Evolutionary conservation across 2,329 filamentous ascomycete genomes (phyloP).

Genomic region (Colletotrichum sp.): DNA sequence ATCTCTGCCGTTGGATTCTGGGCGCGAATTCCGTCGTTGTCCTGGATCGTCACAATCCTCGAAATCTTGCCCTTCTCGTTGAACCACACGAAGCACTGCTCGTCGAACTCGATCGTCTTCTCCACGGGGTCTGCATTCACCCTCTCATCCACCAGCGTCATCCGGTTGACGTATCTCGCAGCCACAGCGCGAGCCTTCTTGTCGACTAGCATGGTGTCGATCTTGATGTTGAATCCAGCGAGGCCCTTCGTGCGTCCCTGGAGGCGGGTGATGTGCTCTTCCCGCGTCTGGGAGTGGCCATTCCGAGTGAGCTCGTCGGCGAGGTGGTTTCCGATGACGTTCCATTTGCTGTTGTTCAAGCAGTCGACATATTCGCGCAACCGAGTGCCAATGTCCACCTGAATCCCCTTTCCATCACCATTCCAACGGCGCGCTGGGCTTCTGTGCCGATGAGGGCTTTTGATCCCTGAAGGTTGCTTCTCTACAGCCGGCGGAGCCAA

Average conservation of each 20-base stretch:
- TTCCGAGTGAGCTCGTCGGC: conserved; percentile 9
- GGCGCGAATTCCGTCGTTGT: conserved; percentile 13
- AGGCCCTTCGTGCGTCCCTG: neutral
- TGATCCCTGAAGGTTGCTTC: neutral
- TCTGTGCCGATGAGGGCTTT: neutral
- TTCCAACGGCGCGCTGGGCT: conserved; percentile 1
- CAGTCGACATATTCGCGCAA: conserved; percentile 20
- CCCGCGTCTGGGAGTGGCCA: conserved; percentile 2
- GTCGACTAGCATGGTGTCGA: conserved; percentile 13
- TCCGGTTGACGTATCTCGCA: conserved; percentile 11
- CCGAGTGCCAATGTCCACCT: conserved; percentile 12
- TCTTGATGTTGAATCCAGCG: conserved; percentile 4
- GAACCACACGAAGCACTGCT: conserved; percentile 21
- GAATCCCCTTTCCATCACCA: conserved; percentile 13
- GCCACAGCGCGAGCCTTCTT: conserved; percentile 6
- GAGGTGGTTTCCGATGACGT: conserved; percentile 12
- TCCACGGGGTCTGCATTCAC: neutral
- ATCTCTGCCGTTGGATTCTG: neutral
- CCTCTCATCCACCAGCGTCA: neutral
- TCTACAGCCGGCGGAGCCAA: neutral
- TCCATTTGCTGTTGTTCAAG: conserved; percentile 11
- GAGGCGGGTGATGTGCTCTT: conserved; percentile 13
- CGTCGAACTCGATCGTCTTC: conserved; percentile 7
- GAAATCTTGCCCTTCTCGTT: conserved; percentile 13
- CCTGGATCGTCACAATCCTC: conserved; percentile 13